These are phyloP conservation scores for Neophaeococcomyces aloes DNA, from an alignment of 2,329 filamentous ascomycete genomes.

Conservation along the genomic window DNA sequence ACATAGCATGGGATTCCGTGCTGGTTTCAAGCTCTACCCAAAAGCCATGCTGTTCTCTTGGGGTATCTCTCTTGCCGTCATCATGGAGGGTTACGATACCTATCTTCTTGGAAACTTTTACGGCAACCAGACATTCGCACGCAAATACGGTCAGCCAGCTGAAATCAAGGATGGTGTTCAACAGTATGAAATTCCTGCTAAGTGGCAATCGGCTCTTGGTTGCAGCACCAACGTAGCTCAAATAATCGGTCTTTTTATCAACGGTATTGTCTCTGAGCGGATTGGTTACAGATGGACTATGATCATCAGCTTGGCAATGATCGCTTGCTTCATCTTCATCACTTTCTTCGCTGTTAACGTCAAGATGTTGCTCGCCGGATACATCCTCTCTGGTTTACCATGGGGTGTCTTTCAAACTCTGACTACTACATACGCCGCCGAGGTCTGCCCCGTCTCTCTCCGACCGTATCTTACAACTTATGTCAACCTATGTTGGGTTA, in stretches of 20 bases:
- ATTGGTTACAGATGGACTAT: slow-evolving; percentile 33
- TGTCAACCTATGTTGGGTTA: slow-evolving; percentile 33
- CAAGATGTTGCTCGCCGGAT: slow-evolving; percentile 27
- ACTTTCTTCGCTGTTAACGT: slow-evolving; percentile 32
- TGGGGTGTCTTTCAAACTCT: slow-evolving; percentile 30
- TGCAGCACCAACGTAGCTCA: slow-evolving; percentile 23
- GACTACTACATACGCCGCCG: slow-evolving; percentile 29
- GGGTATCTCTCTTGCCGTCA: slow-evolving; percentile 16
- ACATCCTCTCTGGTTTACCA: slow-evolving; percentile 32
- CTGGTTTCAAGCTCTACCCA: slow-evolving; percentile 73
- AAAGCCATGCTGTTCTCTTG: slow-evolving; percentile 71
- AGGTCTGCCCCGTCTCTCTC: slow-evolving; percentile 28
- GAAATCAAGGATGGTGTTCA: slow-evolving; percentile 15
- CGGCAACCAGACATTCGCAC: slow-evolving; percentile 17
- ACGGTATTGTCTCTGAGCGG: slow-evolving; percentile 29
- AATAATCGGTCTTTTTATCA: slow-evolving; percentile 21
- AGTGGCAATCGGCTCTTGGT: slow-evolving; percentile 38
- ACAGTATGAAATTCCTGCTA: slow-evolving; percentile 15
- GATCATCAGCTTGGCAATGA: slow-evolving; percentile 20
- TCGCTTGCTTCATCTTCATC: slow-evolving; percentile 28
- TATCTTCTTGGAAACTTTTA: slow-evolving; percentile 22
- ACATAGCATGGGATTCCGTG: slow-evolving; percentile 32
- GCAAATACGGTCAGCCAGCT: slow-evolving; percentile 15
- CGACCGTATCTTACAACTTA: slow-evolving; percentile 28
- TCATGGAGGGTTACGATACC: slow-evolving; percentile 23